Evolutionary conservation across 2,329 filamentous ascomycete genomes (phyloP).

Genomic region (Colletotrichum cuscutae): DNA sequence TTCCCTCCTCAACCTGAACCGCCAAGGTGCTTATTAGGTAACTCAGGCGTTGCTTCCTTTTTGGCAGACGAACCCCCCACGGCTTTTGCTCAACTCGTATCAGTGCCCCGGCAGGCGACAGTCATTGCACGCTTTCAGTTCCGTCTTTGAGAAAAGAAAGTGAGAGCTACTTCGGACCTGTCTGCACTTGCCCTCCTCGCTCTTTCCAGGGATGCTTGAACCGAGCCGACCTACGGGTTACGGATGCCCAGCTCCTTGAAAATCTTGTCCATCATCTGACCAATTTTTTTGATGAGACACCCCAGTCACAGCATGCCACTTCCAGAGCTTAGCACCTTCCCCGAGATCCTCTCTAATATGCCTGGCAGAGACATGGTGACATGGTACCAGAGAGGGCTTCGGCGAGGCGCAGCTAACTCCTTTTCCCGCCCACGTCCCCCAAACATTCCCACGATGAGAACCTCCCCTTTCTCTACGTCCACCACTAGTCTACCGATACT

Average conservation of each 20-base stretch:
- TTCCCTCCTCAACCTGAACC: neutral
- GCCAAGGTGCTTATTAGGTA: neutral
- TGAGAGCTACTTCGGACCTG: neutral
- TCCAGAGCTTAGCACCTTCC: neutral
- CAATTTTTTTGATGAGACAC: conserved; percentile 24
- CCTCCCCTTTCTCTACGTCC: conserved; percentile 23
- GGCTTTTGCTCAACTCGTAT: neutral
- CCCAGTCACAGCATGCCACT: conserved; percentile 3
- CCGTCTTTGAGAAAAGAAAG: neutral
- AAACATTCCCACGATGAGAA: conserved; percentile 1
- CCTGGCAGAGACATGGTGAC: neutral
- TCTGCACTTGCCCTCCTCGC: neutral
- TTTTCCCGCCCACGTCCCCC: neutral
- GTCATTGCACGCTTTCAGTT: too few relatives aligned
- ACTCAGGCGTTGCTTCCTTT: neutral
- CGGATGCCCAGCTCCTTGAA: neutral
- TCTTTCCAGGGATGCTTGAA: conserved; percentile 15
- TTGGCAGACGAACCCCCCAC: neutral
- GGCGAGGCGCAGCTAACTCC: conserved; percentile 18
- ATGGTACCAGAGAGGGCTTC: neutral
- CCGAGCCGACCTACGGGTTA: neutral
- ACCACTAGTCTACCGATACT: neutral
- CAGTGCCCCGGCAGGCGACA: too few relatives aligned
- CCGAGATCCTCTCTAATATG: neutral
- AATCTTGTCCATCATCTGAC: conserved; percentile 21